Percentiles rank a stretch among this genome's conserved stretches.
phyloP scores from a whole-genome alignment of 345 rosid genomes.

The Pugionium cornutum region DNA sequence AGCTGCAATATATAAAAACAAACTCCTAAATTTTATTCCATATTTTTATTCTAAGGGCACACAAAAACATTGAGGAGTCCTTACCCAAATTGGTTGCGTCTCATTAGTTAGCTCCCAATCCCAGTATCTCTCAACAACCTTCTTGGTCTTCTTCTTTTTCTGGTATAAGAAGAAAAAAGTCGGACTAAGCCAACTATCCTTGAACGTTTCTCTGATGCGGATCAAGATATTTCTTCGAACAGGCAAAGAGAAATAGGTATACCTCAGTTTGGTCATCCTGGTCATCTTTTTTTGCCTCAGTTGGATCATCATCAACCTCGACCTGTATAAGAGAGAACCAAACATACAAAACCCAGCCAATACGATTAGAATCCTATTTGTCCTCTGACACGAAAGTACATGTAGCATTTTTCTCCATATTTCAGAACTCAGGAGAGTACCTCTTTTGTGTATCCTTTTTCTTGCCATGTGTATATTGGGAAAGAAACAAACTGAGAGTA shows the following conservation, averaged over 20 bases:
- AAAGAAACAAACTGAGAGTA: constrained; percentile 96
- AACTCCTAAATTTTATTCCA: constrained; percentile 4
- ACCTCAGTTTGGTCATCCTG: constrained; percentile 68
- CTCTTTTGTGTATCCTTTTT: constrained; percentile 94
- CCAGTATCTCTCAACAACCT: constrained; percentile 92
- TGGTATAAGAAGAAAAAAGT: constrained; percentile 39
- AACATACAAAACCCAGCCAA: not conserved
- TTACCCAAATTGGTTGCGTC: constrained; percentile 96
- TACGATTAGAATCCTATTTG: not conserved
- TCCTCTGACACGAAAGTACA: too few species aligned
- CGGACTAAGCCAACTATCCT: constrained; percentile 13
- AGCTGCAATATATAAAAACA: constrained; percentile 56
- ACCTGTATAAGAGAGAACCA: constrained; percentile 50
- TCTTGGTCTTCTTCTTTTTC: constrained; percentile 93
- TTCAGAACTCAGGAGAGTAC: constrained; percentile 40
- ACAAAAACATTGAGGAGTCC: constrained; percentile 7
- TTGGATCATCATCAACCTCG: constrained; percentile 91
- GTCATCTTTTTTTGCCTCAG: constrained; percentile 63
- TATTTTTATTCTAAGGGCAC: not conserved
- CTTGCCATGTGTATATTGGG: constrained; percentile 96
- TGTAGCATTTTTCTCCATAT: too few species aligned
- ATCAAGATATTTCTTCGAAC: constrained; percentile 15
- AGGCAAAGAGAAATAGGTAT: constrained; percentile 7
- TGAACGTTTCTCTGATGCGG: not conserved
- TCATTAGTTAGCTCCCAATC: constrained; percentile 97